Evolutionary conservation across 1,139 yeast genomes (phyloP).

Genomic region (Yarrowia galli): DNA sequence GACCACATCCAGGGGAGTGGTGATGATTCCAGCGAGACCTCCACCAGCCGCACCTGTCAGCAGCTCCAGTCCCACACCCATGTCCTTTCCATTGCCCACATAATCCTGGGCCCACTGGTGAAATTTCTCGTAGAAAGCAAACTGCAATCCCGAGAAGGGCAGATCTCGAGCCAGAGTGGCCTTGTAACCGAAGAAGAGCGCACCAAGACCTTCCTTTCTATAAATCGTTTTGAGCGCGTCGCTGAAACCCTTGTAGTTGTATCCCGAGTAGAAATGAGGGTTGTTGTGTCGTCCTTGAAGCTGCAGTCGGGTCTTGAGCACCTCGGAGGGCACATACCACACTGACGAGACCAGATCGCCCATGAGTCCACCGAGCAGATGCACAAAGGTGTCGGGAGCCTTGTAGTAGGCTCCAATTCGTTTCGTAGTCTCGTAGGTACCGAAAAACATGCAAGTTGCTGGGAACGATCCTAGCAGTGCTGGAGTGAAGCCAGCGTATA

Average conservation of each 20-base stretch:
- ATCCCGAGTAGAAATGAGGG: constrained; percentile 79
- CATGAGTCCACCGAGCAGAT: constrained; percentile 82
- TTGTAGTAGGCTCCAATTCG: constrained; percentile 57
- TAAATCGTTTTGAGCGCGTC: constrained; percentile 74
- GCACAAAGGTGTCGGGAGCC: constrained; percentile 81
- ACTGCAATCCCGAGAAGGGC: constrained; percentile 94
- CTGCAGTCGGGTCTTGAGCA: constrained; percentile 90
- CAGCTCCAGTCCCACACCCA: constrained; percentile 69
- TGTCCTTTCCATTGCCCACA: constrained; percentile 49
- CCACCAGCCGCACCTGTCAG: constrained; percentile 96
- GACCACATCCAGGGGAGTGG: constrained; percentile 89
- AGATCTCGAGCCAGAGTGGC: constrained; percentile 91
- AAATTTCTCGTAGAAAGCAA: constrained; percentile 92
- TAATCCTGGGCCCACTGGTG: constrained; percentile 50
- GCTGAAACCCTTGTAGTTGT: constrained; percentile 73
- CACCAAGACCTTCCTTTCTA: constrained; percentile 71
- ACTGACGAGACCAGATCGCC: constrained; percentile 92
- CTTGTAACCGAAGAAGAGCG: constrained; percentile 88
- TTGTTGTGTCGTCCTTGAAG: constrained; percentile 88
- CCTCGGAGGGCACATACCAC: constrained; percentile 97
- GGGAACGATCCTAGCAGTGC: constrained; percentile 89
- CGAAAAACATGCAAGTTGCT: constrained; percentile 89
- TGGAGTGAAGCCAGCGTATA: constrained; percentile 91
- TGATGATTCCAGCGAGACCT: constrained; percentile 85
- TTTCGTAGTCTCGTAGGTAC: constrained; percentile 84